Percentiles rank a stretch among this genome's conserved stretches.
Conservation (phyloP, 2,329 filamentous ascomycete species). For the Diaporthe aspalathi region DNA sequence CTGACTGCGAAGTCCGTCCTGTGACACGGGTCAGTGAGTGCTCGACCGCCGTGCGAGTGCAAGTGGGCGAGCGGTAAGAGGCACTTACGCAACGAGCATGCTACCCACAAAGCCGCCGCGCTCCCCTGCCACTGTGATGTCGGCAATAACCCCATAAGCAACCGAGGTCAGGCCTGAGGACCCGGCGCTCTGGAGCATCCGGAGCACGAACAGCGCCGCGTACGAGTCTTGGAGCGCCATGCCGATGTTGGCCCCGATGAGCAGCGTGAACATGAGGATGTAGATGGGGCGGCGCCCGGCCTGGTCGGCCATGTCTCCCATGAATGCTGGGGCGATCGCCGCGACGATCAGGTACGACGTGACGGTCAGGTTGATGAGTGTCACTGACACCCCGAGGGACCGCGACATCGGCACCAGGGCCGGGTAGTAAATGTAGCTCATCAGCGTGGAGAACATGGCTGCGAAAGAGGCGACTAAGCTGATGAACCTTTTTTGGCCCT, state of each 20-base stretch:
- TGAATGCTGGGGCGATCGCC: constrained; percentile 43
- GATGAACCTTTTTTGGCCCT: not conserved
- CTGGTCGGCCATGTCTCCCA: constrained; percentile 37
- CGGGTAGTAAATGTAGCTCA: constrained; percentile 46
- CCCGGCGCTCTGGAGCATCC: constrained; percentile 18
- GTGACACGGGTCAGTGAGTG: too few relatives aligned
- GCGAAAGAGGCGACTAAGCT: constrained; percentile 25
- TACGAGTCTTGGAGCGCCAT: constrained; percentile 11
- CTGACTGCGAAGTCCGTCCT: too few relatives aligned
- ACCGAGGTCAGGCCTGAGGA: not conserved
- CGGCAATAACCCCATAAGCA: not conserved
- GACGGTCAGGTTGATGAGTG: constrained; percentile 51
- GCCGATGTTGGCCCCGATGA: constrained; percentile 9
- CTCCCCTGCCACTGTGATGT: not conserved
- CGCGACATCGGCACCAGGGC: constrained; percentile 42
- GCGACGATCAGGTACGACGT: constrained; percentile 58
- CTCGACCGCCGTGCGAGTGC: too few relatives aligned
- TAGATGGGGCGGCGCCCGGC: constrained; percentile 32
- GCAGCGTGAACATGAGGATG: constrained; percentile 1
- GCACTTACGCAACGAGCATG: too few relatives aligned
- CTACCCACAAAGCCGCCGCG: not conserved
- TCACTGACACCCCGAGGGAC: constrained; percentile 41
- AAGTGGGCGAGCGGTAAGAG: too few relatives aligned
- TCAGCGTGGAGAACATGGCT: constrained; percentile 44
- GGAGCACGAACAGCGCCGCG: not conserved